Conservation (phyloP, 2,329 filamentous ascomycete species). For the Penicillium sp. region DNA sequence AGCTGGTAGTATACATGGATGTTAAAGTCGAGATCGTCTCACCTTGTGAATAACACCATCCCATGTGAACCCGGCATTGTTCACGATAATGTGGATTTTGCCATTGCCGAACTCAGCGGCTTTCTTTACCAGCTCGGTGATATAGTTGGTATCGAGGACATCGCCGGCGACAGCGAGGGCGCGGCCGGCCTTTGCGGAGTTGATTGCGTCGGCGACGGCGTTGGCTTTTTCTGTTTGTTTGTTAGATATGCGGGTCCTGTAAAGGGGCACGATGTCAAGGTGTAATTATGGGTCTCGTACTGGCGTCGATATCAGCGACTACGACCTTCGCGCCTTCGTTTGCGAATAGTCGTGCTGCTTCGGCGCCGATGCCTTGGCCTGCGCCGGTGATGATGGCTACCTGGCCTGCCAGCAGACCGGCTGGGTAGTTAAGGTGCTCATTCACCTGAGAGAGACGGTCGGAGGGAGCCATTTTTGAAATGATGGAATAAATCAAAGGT, state of each 20-base stretch:
- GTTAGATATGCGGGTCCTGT: not conserved
- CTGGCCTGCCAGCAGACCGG: slow-evolving; percentile 74
- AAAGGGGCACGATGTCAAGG: too few species aligned
- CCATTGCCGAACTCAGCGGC: slow-evolving; percentile 77
- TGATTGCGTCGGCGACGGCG: slow-evolving; percentile 68
- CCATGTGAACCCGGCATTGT: slow-evolving; percentile 92
- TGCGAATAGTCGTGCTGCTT: slow-evolving; percentile 75
- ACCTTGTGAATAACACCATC: slow-evolving; percentile 87
- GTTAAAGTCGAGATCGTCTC: not conserved
- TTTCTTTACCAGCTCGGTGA: slow-evolving; percentile 68
- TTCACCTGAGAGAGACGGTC: slow-evolving; percentile 67
- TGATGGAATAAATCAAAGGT: not conserved
- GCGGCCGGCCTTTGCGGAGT: slow-evolving; percentile 56
- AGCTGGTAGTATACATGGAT: not conserved
- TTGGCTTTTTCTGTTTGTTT: slow-evolving; percentile 62
- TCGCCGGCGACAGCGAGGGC: slow-evolving; percentile 75
- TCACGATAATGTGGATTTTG: slow-evolving; percentile 88
- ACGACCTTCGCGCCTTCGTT: slow-evolving; percentile 85
- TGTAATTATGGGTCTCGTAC: slow-evolving; percentile 42
- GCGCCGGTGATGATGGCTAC: slow-evolving; percentile 84
- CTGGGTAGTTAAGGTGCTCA: slow-evolving; percentile 76
- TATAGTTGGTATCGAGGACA: slow-evolving; percentile 68
- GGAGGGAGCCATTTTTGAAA: slow-evolving; percentile 44
- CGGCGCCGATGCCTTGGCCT: slow-evolving; percentile 84
- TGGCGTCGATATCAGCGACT: slow-evolving; percentile 75